phyloP scores from a whole-genome alignment of 2,329 filamentous ascomycete species.

The Colletotrichum tropicale region DNA sequence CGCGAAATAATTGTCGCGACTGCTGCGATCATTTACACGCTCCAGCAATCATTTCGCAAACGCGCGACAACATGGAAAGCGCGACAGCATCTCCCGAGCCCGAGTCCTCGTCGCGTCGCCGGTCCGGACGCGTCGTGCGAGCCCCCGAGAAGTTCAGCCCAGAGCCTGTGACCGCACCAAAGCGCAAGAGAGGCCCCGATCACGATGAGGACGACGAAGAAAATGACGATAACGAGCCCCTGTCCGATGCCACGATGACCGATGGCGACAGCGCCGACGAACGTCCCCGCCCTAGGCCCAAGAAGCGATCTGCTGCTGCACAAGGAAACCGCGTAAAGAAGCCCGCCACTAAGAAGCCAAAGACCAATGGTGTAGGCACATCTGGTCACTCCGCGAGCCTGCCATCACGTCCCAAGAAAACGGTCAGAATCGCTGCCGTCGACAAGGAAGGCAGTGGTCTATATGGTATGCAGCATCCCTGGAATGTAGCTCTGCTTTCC shows the following conservation, averaged over 20 bases:
- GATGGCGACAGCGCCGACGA: slow-evolving; percentile 49
- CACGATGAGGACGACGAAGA: slow-evolving; percentile 52
- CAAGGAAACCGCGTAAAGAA: slow-evolving; percentile 54
- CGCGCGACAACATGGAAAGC: slow-evolving; percentile 49
- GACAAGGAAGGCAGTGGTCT: slow-evolving; percentile 55
- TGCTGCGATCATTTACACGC: not conserved
- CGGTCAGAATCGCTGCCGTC: slow-evolving; percentile 55
- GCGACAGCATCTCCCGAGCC: slow-evolving; percentile 57
- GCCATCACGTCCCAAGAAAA: slow-evolving; percentile 61
- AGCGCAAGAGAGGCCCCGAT: slow-evolving; percentile 61
- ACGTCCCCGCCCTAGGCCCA: slow-evolving; percentile 22
- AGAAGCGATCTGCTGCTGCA: slow-evolving; percentile 26
- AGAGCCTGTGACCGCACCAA: slow-evolving; percentile 52
- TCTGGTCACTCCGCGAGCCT: slow-evolving; percentile 44
- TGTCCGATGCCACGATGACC: slow-evolving; percentile 50
- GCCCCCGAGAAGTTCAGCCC: slow-evolving; percentile 64
- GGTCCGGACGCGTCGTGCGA: slow-evolving; percentile 71
- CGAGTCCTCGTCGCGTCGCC: slow-evolving; percentile 61
- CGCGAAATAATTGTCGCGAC: slow-evolving; percentile 14
- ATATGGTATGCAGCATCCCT: slow-evolving; percentile 50
- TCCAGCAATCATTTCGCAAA: not conserved
- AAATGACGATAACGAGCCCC: slow-evolving; percentile 51
- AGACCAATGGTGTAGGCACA: slow-evolving; percentile 56
- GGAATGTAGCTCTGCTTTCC: slow-evolving; percentile 18
- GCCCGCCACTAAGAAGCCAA: slow-evolving; percentile 67